Conservation (phyloP, 352 stramenopile species). For the Aphanomyces invadans region DNA sequence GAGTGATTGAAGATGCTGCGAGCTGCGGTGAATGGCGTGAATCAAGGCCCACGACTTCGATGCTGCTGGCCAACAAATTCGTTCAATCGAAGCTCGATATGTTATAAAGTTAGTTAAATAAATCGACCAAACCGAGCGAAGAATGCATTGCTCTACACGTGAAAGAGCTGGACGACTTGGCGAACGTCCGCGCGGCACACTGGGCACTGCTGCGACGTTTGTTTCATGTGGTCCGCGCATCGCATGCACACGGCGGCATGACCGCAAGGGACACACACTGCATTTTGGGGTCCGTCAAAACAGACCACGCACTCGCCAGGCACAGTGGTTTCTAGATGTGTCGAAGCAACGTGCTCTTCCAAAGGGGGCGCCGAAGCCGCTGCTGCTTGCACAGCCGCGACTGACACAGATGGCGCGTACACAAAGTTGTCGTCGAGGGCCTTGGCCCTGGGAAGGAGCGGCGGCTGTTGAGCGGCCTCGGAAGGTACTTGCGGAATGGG, state of each 20-base stretch:
- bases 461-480: too few species aligned
- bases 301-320: slow-evolving; percentile 40
- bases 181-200: slow-evolving; percentile 39
- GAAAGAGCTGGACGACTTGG: slow-evolving; percentile 44
- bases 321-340: background rate
- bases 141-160: slow-evolving; percentile 26
- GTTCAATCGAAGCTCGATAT: too few species aligned
- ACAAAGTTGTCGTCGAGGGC: background rate
- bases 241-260: slow-evolving; percentile 42
- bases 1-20: too few species aligned
- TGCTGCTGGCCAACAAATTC: too few species aligned
- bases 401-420: background rate
- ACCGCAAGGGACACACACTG: slow-evolving; percentile 48
- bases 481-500: background rate
- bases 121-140: too few species aligned
- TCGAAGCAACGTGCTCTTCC: background rate
- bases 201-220: slow-evolving; percentile 29
- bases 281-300: slow-evolving; percentile 36
- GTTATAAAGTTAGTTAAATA: too few species aligned
- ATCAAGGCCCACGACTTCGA: too few species aligned
- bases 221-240: slow-evolving; percentile 38
- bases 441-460: background rate
- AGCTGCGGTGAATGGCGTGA: too few species aligned
- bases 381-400: background rate
- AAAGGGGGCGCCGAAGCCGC: background rate